phyloP scores from a whole-genome alignment of 495 filamentous ascomycete genomes.

The Penicillium turbatum region DNA sequence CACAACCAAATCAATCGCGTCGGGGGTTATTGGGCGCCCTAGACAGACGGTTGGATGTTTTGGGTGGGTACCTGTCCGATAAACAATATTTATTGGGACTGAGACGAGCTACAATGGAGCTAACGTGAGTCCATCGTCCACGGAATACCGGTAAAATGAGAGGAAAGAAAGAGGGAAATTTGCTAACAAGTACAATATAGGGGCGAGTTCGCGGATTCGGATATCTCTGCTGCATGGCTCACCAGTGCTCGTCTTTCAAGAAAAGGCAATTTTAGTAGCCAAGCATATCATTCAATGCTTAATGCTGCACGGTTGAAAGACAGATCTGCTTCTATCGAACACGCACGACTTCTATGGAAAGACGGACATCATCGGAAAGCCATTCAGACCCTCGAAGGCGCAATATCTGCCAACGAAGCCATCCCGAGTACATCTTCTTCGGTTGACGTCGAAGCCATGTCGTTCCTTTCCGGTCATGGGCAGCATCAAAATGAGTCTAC shows the following conservation, averaged over 20 bases:
- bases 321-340: conserved; percentile 82
- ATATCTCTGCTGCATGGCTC: conserved; percentile 83
- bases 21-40: conserved; percentile 54
- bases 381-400: conserved; percentile 81
- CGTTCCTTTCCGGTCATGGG: conserved; percentile 30
- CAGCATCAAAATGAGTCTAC: conserved; percentile 46
- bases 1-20: conserved; percentile 29
- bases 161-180: too few species aligned
- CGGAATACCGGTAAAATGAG: not conserved
- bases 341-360: conserved; percentile 89
- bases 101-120: conserved; percentile 77
- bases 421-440: conserved; percentile 44
- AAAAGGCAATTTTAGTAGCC: conserved; percentile 74
- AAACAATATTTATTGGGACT: conserved; percentile 94
- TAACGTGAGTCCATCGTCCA: conserved; percentile 38
- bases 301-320: conserved; percentile 83
- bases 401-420: conserved; percentile 73
- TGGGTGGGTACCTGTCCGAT: conserved; percentile 82
- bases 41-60: conserved; percentile 69
- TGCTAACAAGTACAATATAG: conserved; percentile 25
- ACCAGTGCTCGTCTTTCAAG: conserved; percentile 79
- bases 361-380: conserved; percentile 92
- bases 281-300: conserved; percentile 88
- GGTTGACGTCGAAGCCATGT: conserved; percentile 33
- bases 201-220: conserved; percentile 51